Evolutionary conservation across 75 land plant species (phyloP), one percentile per base, ranked within the genome.

Genomic region (Pinus taeda): DNA sequence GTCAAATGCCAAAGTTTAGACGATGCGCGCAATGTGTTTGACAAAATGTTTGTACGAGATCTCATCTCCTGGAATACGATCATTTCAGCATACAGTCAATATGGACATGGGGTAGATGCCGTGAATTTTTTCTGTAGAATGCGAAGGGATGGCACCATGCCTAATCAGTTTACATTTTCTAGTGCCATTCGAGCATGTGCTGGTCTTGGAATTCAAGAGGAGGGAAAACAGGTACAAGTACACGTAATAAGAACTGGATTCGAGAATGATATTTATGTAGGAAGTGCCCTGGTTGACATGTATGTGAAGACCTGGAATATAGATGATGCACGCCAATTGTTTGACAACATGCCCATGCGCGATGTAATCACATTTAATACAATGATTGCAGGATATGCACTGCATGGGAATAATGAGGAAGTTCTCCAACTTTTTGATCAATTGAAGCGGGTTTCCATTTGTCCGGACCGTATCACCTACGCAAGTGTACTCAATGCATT

Each of bases 311-410:
- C 24, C 60, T 18, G 71, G 2, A 81, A 81, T 49, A 78, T 87
- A 75, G 60, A 77, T 14, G 82, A 82, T 45, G 80, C 90, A 15
- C 81, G 39, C 60, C 17, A 20, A 20, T 60, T 85, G 15, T 85
- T 87, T 63, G 20, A 71, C 45, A 75, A 74, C 13, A 60, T 90
- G 30, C 57, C 58, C 22, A 15, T 60, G 56, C 88, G 81, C 4
- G 76, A 87, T 73, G 57, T 81, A 20, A 81, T 83, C 63, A 69
- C 85, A 1, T 90, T 82, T 80, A 87, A 81, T 57, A 80, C 89
- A 14, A 79, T 90, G 83, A 84, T 87, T 20, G 69, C 79, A 71
- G 89, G 84, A 42, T 79, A 83, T 74, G 87, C 85, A 6, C 81
- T 83, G 79, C 79, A 85, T 21, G 84, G 79, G 4, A 60, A 77